Evolutionary conservation across 2,329 filamentous ascomycete species (phyloP).

Genomic region (Aureobasidium mangrovei): DNA sequence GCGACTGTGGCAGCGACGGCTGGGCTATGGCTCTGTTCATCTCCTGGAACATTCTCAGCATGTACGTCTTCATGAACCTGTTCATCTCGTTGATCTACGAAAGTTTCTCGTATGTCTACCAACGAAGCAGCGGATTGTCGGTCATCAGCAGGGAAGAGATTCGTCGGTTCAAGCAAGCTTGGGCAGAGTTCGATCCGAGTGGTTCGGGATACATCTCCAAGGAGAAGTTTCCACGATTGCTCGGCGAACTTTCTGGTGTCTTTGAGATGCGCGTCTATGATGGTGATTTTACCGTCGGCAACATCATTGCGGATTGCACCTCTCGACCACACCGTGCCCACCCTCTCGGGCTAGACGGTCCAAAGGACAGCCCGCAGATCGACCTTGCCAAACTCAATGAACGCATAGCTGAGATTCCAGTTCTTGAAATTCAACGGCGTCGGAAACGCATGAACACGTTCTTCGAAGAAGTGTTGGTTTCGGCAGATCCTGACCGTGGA

Average conservation of each 20-base stretch:
- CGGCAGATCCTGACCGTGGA: conserved; percentile 78
- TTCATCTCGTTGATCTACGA: conserved; percentile 99
- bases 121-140: conserved; percentile 85
- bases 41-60: conserved; percentile 97
- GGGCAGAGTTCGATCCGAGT: conserved; percentile 88
- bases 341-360: conserved; percentile 38
- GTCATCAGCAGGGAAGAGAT: conserved; percentile 90
- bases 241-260: conserved; percentile 84
- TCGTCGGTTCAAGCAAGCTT: conserved; percentile 93
- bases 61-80: conserved; percentile 98
- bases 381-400: conserved; percentile 68
- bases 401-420: conserved; percentile 64
- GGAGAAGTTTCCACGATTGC: conserved; percentile 75
- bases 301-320: conserved; percentile 77
- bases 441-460: conserved; percentile 84
- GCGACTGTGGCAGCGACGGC: conserved; percentile 82
- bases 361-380: conserved; percentile 35
- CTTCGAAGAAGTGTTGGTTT: conserved; percentile 92
- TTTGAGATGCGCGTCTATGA: conserved; percentile 98
- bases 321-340: conserved; percentile 42
- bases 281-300: conserved; percentile 76
- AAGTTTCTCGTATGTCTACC: conserved; percentile 98
- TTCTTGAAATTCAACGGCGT: conserved; percentile 63
- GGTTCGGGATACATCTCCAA: conserved; percentile 88
- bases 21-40: conserved; percentile 91